Conservation (phyloP, 768 basidiomycete genomes). For the Psilocybe azurescens region DNA sequence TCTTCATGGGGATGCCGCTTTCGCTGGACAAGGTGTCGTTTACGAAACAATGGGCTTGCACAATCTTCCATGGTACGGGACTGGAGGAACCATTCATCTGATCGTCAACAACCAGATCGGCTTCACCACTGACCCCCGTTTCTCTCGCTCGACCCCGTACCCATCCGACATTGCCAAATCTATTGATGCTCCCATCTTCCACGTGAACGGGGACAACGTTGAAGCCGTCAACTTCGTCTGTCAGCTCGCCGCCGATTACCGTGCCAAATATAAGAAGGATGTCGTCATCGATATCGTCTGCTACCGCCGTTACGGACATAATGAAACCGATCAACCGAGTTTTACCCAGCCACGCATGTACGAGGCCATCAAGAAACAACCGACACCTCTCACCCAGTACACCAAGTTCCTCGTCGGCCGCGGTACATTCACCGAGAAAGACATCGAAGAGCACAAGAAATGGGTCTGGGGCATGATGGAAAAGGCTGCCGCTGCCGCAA, state of each 20-base stretch:
- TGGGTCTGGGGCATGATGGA: slow-evolving; percentile 99
- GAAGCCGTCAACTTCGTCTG: slow-evolving; percentile 99
- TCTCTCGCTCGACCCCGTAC: slow-evolving; percentile 97
- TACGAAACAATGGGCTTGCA: slow-evolving; percentile 99
- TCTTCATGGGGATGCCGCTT: slow-evolving; percentile 97
- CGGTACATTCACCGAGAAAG: slow-evolving; percentile 92
- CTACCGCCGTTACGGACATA: slow-evolving; percentile 99
- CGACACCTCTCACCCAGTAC: slow-evolving; percentile 90
- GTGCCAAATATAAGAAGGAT: slow-evolving; percentile 98
- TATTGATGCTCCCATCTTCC: slow-evolving; percentile 98
- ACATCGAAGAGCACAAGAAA: slow-evolving; percentile 97
- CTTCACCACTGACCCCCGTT: slow-evolving; percentile 98
- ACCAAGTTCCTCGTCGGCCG: slow-evolving; percentile 89
- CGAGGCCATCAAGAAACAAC: slow-evolving; percentile 93
- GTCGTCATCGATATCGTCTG: slow-evolving; percentile 99
- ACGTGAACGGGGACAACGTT: slow-evolving; percentile 98
- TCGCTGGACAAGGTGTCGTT: slow-evolving; percentile 97
- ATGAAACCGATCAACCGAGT: slow-evolving; percentile 98
- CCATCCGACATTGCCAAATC: slow-evolving; percentile 98
- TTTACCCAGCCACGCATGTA: slow-evolving; percentile 99
- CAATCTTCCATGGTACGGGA: slow-evolving; percentile 93
- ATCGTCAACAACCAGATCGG: slow-evolving; percentile 99
- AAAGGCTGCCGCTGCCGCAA: slow-evolving; percentile 89
- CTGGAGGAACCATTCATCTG: slow-evolving; percentile 96
- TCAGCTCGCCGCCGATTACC: slow-evolving; percentile 97